Evolutionary conservation across 257 asterid species (phyloP).

Genomic region (Fraxinus quadrangulata): DNA sequence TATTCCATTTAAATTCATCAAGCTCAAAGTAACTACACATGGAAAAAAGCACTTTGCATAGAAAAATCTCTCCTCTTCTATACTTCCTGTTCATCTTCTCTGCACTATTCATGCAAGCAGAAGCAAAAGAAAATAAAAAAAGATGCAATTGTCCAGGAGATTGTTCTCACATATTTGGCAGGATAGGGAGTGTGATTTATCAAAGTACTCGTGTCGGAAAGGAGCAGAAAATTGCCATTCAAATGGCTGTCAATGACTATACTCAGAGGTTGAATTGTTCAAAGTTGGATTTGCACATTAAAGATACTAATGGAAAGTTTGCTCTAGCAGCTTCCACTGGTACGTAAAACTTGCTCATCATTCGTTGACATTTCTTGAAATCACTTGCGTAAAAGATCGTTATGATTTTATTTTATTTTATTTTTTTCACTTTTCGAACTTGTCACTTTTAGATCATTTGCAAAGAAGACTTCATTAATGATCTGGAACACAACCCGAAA

Average conservation of each 20-base stretch:
- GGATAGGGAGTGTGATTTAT: constrained; percentile 50
- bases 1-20: too few relatives aligned
- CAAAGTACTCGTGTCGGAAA: constrained; percentile 43
- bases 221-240: constrained; percentile 58
- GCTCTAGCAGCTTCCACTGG: constrained; percentile 52
- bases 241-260: constrained; percentile 48
- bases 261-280: constrained; percentile 29
- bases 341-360: constrained; percentile 35
- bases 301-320: constrained; percentile 35
- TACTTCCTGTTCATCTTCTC: background rate
- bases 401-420: too few relatives aligned
- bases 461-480: too few relatives aligned
- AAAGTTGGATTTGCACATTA: constrained; percentile 35
- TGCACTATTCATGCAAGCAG: background rate
- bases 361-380: background rate
- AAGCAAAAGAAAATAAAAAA: background rate
- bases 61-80: background rate
- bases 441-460: too few relatives aligned
- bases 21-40: background rate
- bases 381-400: too few relatives aligned
- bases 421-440: too few relatives aligned
- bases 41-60: constrained; percentile 10
- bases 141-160: background rate
- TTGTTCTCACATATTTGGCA: background rate
- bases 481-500: too few relatives aligned